Evolutionary conservation across 2,329 filamentous ascomycete genomes (phyloP).

Genomic region (Juglanconis oblonga): DNA sequence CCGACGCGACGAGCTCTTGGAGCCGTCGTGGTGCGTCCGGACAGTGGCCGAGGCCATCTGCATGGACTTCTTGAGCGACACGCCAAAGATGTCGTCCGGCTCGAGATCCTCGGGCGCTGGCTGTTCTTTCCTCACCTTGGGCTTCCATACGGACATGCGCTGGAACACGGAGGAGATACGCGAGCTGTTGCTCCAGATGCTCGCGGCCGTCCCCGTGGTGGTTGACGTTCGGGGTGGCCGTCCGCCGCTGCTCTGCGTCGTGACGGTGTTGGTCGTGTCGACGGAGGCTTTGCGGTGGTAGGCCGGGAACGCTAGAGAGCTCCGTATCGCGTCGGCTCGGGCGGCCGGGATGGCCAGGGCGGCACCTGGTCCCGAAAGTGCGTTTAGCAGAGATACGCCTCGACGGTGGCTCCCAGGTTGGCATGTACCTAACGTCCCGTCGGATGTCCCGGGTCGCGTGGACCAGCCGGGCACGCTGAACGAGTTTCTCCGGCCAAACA

Average conservation of each 20-base stretch:
- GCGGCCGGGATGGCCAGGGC: not conserved
- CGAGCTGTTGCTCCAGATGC: constrained; percentile 18
- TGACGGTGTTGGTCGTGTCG: constrained; percentile 1
- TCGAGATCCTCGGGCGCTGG: constrained; percentile 24
- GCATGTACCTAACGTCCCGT: too few relatives aligned
- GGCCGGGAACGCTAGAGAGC: not conserved
- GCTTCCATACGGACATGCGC: constrained; percentile 29
- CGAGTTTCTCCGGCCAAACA: constrained; percentile 14
- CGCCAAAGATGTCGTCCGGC: constrained; percentile 36
- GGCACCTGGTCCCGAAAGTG: not conserved
- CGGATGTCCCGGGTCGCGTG: not conserved
- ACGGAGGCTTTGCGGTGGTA: not conserved
- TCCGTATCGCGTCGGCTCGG: not conserved
- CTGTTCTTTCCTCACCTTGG: constrained; percentile 21
- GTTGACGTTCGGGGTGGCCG: not conserved
- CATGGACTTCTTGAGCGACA: constrained; percentile 38
- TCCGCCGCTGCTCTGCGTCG: not conserved
- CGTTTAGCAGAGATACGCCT: not conserved
- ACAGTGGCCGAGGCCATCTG: constrained; percentile 36
- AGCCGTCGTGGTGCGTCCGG: constrained; percentile 35
- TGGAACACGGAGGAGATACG: constrained; percentile 31
- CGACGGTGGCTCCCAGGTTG: not conserved
- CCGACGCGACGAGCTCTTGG: constrained; percentile 31
- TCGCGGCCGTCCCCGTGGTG: constrained; percentile 6
- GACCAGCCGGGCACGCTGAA: constrained; percentile 14